Evolutionary conservation across 2,329 filamentous ascomycete species (phyloP), one percentile per base, ranked within the genome.

Genomic region (Bipolaris zeicola): DNA sequence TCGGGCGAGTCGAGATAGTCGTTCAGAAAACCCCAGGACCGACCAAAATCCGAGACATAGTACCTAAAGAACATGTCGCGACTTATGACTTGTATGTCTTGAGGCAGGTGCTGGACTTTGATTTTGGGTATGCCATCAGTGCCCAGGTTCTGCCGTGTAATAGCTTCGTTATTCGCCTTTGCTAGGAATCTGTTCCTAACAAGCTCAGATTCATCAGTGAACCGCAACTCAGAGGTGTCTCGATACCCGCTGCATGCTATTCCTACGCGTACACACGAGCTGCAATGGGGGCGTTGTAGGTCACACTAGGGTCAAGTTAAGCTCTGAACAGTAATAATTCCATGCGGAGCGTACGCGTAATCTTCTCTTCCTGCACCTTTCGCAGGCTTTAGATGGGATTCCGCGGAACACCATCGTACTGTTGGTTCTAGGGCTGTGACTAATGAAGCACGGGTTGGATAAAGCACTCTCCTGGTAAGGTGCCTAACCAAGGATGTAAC

Each of bases 21-120:
- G 37, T 50, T 58, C 7, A 71, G 31, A 46, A 71, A 67, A 26
- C 62, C 61, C 69, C 69, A 71, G 14, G 60, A 64, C 1, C 55
- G 55, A 42, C 59, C 60, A 34, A 71, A 71, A 31, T 69, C 66
- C 22, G 62, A 55, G n/a, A 71, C 63, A 10, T 71, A 71, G 42
- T 62, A 59, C 5, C 57, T 53, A 44, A 67, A 70, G 59, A 71
- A 71, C 7, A 71, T 50, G 22, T 66, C 52, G 34, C 68, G 38
- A 13, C 62, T 68, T 20, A 62, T 41, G 13, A 55, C 48, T 26
- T 66, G 55, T 5, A 71, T 57, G 47, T 67, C 58, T 26, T 65
- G 51, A 11, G 62, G 58, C 3, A 66, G 46, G 45, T 63, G 42
- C 5, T 45, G 55, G 34, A 61, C 49, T 20, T 60, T 57, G 14